A percentile compares a stretch with the other conserved stretches of the same genome.
phyloP scores from a whole-genome alignment of 768 basidiomycete genomes.

The Kwoniella dendrophila region DNA sequence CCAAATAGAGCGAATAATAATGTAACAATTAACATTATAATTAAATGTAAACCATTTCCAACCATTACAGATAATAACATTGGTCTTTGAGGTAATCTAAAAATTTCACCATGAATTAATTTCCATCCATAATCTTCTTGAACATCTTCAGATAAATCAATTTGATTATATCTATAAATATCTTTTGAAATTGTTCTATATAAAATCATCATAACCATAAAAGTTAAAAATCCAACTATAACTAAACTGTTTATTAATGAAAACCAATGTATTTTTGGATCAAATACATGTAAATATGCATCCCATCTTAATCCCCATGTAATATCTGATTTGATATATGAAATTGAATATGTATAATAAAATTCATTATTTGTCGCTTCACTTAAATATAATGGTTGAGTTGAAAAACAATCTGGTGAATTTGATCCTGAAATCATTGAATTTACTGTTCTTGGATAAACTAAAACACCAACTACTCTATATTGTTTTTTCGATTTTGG shows the following conservation, averaged over 20 bases:
- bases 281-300: slow-evolving; percentile 89
- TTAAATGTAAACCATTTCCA: slow-evolving; percentile 86
- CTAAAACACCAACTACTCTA: slow-evolving; percentile 88
- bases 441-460: slow-evolving; percentile 60
- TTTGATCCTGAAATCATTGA: slow-evolving; percentile 34
- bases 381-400: slow-evolving; percentile 61
- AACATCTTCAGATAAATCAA: slow-evolving; percentile 89
- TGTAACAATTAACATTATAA: slow-evolving; percentile 83
- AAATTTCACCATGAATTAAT: slow-evolving; percentile 93
- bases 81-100: slow-evolving; percentile 76
- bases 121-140: slow-evolving; percentile 99
- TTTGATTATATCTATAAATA: slow-evolving; percentile 92
- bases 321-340: slow-evolving; percentile 82
- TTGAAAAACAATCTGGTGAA: slow-evolving; percentile 43
- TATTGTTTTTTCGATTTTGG: slow-evolving; percentile 60
- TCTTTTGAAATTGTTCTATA: slow-evolving; percentile 83
- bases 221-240: slow-evolving; percentile 77
- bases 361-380: slow-evolving; percentile 68
- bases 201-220: slow-evolving; percentile 86
- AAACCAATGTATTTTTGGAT: slow-evolving; percentile 95
- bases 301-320: slow-evolving; percentile 92
- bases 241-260: slow-evolving; percentile 89
- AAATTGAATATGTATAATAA: slow-evolving; percentile 83
- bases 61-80: slow-evolving; percentile 79
- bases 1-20: slow-evolving; percentile 89